Evolutionary conservation across 2,329 filamentous ascomycete species (phyloP).

Genomic region (Paracamarosporium sp.): DNA sequence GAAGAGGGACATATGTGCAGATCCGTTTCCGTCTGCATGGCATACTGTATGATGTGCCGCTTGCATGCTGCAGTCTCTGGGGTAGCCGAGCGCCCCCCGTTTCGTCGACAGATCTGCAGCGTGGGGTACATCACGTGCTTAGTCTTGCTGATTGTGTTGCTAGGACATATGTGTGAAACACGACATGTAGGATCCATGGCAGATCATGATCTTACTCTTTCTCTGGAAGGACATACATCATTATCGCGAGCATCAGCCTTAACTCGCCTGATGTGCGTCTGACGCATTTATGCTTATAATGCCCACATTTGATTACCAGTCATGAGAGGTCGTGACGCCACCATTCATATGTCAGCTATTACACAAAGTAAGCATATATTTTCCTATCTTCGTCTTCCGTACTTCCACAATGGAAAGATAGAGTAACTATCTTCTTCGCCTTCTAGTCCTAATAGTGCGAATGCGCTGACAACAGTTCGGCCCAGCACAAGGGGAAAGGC

Average conservation of each 20-base stretch:
- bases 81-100: background rate
- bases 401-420: too few species aligned
- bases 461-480: too few species aligned
- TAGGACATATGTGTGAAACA: background rate
- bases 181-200: background rate
- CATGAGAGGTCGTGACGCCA: background rate
- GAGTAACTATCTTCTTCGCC: too few species aligned
- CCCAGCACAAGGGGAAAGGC: background rate
- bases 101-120: background rate
- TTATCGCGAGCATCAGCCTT: too few species aligned
- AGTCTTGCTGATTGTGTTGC: background rate
- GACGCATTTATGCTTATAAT: background rate
- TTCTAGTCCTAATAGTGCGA: too few species aligned
- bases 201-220: background rate
- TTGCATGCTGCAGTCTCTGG: conserved; percentile 2
- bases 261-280: too few species aligned
- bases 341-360: background rate
- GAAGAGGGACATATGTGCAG: background rate
- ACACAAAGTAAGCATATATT: too few species aligned
- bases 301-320: background rate
- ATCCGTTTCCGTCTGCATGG: conserved; percentile 1
- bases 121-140: background rate
- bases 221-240: background rate
- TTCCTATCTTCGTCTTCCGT: too few species aligned
- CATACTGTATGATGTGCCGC: background rate